phyloP scores from a whole-genome alignment of 1,139 yeast species.

The Yamadazyma atmosphaerica region DNA sequence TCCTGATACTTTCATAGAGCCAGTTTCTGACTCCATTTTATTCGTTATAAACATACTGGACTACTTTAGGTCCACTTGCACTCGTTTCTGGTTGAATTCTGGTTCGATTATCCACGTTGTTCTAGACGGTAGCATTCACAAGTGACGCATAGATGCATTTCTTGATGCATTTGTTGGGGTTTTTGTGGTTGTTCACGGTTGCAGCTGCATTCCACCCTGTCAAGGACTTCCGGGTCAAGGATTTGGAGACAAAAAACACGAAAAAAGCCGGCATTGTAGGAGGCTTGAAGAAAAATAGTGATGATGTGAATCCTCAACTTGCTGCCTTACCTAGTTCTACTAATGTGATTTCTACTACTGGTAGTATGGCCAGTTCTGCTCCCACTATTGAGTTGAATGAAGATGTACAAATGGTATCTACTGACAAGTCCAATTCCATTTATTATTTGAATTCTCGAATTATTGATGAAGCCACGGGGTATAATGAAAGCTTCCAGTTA shows the following conservation, averaged over 20 bases:
- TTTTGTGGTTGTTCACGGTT: conserved; percentile 1
- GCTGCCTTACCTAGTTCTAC: conserved; percentile 11
- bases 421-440: conserved; percentile 28
- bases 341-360: conserved; percentile 13
- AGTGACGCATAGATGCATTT: too few species aligned
- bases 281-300: not conserved
- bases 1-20: too few species aligned
- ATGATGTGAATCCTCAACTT: conserved; percentile 1
- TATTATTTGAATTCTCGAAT: conserved; percentile 25
- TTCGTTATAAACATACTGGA: too few species aligned
- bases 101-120: too few species aligned
- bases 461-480: conserved; percentile 24
- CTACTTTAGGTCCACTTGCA: too few species aligned
- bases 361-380: conserved; percentile 14
- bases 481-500: conserved; percentile 44
- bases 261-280: not conserved
- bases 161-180: not conserved
- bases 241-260: conserved; percentile 10
- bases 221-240: conserved; percentile 21
- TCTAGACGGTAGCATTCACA: too few species aligned
- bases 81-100: too few species aligned
- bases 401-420: conserved; percentile 23
- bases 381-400: conserved; percentile 22
- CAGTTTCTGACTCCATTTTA: too few species aligned
- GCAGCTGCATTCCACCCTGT: conserved; percentile 18